phyloP scores from a whole-genome alignment of 2,329 filamentous ascomycete species.

The Fusarium nematophilum region DNA sequence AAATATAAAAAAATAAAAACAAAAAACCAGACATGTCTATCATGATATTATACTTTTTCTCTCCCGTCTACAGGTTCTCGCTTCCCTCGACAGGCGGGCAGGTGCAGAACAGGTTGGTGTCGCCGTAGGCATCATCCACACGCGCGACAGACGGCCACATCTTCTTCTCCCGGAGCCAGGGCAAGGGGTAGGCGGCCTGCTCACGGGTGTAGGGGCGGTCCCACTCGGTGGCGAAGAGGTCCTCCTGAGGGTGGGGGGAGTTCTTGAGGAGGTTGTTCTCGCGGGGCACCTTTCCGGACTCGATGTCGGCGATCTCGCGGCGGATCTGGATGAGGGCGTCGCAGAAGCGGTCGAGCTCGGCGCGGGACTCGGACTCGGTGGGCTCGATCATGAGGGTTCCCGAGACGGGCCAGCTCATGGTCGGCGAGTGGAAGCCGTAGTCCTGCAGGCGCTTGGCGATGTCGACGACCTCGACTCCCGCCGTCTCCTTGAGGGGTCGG shows the following conservation, averaged over 20 bases:
- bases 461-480: slow-evolving; percentile 90
- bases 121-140: slow-evolving; percentile 90
- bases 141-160: slow-evolving; percentile 93
- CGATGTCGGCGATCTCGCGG: slow-evolving; percentile 84
- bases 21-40: too few species aligned
- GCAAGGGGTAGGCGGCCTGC: slow-evolving; percentile 86
- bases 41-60: slow-evolving; percentile 21
- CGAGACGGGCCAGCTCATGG: slow-evolving; percentile 95
- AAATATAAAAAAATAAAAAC: too few species aligned
- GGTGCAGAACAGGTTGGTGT: slow-evolving; percentile 94
- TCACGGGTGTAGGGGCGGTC: slow-evolving; percentile 83
- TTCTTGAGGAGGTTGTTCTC: slow-evolving; percentile 89
- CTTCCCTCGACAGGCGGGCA: slow-evolving; percentile 84
- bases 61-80: slow-evolving; percentile 34
- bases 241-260: slow-evolving; percentile 85
- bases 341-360: slow-evolving; percentile 93
- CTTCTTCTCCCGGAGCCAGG: slow-evolving; percentile 91
- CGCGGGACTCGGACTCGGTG: slow-evolving; percentile 91
- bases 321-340: slow-evolving; percentile 90
- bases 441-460: slow-evolving; percentile 96
- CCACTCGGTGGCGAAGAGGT: slow-evolving; percentile 79
- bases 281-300: slow-evolving; percentile 79
- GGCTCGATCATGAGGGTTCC: slow-evolving; percentile 99
- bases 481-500: slow-evolving; percentile 83
- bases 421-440: slow-evolving; percentile 96